Base-by-base conservation (phyloP, 2,329 filamentous ascomycete genomes). In the Zymoseptoria passerinii region DNA sequence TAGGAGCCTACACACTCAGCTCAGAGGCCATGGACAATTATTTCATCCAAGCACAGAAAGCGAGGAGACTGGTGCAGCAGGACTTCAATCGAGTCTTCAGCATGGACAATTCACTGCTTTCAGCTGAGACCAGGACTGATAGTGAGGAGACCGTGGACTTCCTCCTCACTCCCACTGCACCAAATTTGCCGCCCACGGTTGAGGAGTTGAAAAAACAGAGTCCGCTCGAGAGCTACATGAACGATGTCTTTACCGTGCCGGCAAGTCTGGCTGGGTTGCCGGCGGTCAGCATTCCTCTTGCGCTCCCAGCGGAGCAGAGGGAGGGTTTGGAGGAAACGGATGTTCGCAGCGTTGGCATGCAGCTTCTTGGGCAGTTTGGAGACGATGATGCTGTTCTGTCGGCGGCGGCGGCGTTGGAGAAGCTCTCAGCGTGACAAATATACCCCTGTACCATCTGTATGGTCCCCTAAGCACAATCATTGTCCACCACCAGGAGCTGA, bases 191-290 rank as follows among this genome's bases (percentile, higher is more conserved):
- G 8, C 91, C 90, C 0, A 77, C 73, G 6, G 70, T 94, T 6
- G 76, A 79, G 3, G 80, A 85, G 5, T 70, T 94, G 35, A 66
- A 76, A 60, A 67, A 72, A 8, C 59, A 61, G 35, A 58, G 28
- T 50, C 29, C 61, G 20, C 28, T 60, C 8, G 85, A 92, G 66
- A 82, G 82, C 1, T 97, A 96, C 70, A 88, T 89, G 78, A 96
- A 94, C 68, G 94, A 99, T 74, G 87, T 97, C 1, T 92, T 97
- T 67, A 97, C 94, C 0, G 92, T 99, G 1, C 94, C 94, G 1
- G 91, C 92, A 1, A 96, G 91, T 74, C 77, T 99, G 64, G 94
- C 92, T 0, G 94, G 94, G 0, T 76, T 99, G 57, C 94, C 94
- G 2, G 89, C 92, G 9, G 82, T 96, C 54, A 96, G 88, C 65